Base-by-base conservation (phyloP, 2,329 filamentous ascomycete species). In the Epichloe gansuensis region DNA sequence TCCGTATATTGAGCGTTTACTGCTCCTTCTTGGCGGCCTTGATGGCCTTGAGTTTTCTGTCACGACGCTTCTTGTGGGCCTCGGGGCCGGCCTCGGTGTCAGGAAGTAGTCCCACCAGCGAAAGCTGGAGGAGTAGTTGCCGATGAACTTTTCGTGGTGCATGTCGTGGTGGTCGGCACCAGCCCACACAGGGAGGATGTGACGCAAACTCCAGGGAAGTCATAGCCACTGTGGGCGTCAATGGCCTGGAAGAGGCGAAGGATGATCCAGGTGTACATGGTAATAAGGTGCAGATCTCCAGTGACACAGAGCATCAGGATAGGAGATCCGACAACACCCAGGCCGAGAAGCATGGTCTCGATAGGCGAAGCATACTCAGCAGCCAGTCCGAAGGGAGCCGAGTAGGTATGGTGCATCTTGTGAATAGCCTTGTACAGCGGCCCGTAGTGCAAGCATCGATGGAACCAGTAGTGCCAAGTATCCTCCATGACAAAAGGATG, bases 371-470 rank as follows among this genome's bases (percentile, higher is more conserved):
- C 93, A 70, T 98, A 98, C 73, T 98, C 93, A 53, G 93, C 91
- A 21, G 93, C 91, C 51, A 98, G 78, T 60, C 93, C 93, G 66
- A 98, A 98, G 17, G 93, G 93, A 12, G 93, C 93, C 39, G 90
- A 95, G 76, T 98, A 98, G 65, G 93, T 91, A 76, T 98, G 93
- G 75, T 98, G 93, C 62, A 98, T 91, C 77, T 98, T 98, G 81
- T 98, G 93, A 63, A 98, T 88, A 65, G 84, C 81, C 76, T 90
- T 95, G 82, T 98, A 98, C 5, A 98, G 83, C 41, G 90, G 88
- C 23, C 88, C 91, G 75, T 89, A 94, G 77, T 98, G 93, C 72
- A 98, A 82, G 44, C 80, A 81, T 61, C 93, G 89, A 74, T 98
- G 93, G 60, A 82, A 83, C 84, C 91, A 97, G 78, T 98, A 98